Base-by-base conservation (phyloP, 1,139 yeast species). In the Suhomyces choctaworum region DNA sequence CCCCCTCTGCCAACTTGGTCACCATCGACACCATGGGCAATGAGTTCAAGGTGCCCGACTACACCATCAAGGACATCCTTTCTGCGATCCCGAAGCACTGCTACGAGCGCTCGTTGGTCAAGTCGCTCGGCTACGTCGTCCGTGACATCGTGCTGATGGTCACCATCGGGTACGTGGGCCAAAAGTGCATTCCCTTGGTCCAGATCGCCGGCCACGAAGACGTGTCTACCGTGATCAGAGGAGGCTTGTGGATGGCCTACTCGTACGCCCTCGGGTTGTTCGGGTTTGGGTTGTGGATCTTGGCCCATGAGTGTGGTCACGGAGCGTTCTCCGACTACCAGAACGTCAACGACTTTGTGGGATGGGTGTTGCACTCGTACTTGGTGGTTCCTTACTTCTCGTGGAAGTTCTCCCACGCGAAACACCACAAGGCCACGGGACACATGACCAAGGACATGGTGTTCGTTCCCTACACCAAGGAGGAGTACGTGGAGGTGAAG, bases 251-350 rank as follows among this genome's bases (percentile, higher is more conserved):
- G 90, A 51, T 70, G 31, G 62, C 56, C 23, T 81, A 73, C 40
- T 56, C 66, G 32, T 62, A 62, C 49, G 51, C 60, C 37, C 61
- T 66, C 42, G 77, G 78, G 22, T 59, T 73, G 36, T 64, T 72
- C 42, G 72, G 69, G 8, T 74, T 79, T 24, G 83, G 84, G 32
- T 45, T 77, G 27, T 78, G 83, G 83, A 76, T 78, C 37, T 54
- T 78, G 58, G 82, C 82, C 28, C 83, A 78, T 52, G 83, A 78
- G 54, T 78, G 83, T 69, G 83, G 83, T 37, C 83, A 78, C 52
- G 78, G 73, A 51, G 82, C 82, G 10, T 78, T 78, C 52, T 65
- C 76, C 36, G 80, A 76, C 51, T 76, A 74, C 52, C 73, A 70
- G 22, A 61, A 62, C 63, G 69, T 78, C 41, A 78, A 78, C 48